Percentiles rank a stretch among this genome's conserved stretches.
phyloP scores from a whole-genome alignment of 805 yeast genomes.

The Metschnikowia similis region DNA sequence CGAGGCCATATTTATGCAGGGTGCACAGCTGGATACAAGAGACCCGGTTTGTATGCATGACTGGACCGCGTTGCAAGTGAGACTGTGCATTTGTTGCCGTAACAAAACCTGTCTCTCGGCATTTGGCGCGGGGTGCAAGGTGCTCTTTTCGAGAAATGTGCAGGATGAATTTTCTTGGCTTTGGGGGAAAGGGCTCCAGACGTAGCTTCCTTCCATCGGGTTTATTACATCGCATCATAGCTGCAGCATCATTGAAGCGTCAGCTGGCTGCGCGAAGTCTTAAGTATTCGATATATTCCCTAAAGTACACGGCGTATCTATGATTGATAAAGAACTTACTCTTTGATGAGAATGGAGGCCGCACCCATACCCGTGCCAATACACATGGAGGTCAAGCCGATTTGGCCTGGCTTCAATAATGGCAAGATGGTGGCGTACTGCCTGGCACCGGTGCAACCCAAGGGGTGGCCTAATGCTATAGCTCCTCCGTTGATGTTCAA shows the following conservation, averaged over 20 bases:
- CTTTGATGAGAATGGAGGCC: slow-evolving; percentile 79
- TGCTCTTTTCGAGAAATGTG: too few species aligned
- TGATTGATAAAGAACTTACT: slow-evolving; percentile 37
- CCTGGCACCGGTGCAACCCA: slow-evolving; percentile 67
- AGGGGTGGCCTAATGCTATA: slow-evolving; percentile 92
- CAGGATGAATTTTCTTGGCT: too few species aligned
- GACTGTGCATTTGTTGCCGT: background rate
- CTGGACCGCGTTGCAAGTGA: background rate
- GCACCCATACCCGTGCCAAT: slow-evolving; percentile 99
- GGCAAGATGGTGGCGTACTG: slow-evolving; percentile 85
- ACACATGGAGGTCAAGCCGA: slow-evolving; percentile 95
- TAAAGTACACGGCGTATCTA: background rate
- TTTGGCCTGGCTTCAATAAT: slow-evolving; percentile 71
- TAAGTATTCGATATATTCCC: too few species aligned
- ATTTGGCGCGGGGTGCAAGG: too few species aligned
- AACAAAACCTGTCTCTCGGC: too few species aligned
- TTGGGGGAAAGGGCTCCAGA: too few species aligned
- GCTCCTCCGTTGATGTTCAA: slow-evolving; percentile 86
- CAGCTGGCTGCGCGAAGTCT: too few species aligned
- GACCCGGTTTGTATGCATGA: background rate
- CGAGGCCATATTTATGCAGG: background rate
- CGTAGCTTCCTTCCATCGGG: too few species aligned
- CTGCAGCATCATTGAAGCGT: too few species aligned
- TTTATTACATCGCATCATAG: too few species aligned
- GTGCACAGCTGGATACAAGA: too few species aligned